Base-by-base conservation (phyloP, 2,329 filamentous ascomycete species). In the Fusarium clavum region DNA sequence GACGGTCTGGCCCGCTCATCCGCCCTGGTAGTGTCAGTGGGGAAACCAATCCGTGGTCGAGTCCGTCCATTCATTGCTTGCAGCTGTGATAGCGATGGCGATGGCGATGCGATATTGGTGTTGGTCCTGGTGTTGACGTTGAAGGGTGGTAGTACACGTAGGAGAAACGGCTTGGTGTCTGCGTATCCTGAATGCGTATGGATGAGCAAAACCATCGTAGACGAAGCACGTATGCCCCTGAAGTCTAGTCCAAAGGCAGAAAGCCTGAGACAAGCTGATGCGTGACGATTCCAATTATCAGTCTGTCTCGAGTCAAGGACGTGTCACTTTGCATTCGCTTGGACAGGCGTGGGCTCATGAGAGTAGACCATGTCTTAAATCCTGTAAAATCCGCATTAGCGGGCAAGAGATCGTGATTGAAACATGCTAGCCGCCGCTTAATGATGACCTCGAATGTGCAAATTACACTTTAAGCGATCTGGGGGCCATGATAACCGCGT, bases 1-100 rank as follows among this genome's bases (percentile, higher is more conserved):
- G 45, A 53, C 61, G 55, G 55, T 51, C 47, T 56, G 57, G 49
- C 67, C 67, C 61, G 61, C 46, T 52, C 66, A 56, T 54, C 51
- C 61, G 53, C 49, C 48, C 45, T 70, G 24, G 46, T 45, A 25
- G 38, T 44, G 27, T 16, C 59, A 44, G 46, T 43, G 44, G 22
- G 18, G 34, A 57, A 32, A 20, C 54, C 34, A 45, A 14, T 34
- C 25, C 47, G 45, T 58, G 51, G 51, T 43, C 34, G 29, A 56
- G 38, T 24, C n/a, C 22, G 27, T 25, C n/a, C 8, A 32, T 54
- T 14, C 38, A 54, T 60, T 51, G 34, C 51, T 62, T 51, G 38
- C 61, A 69, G 66, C 52, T 24, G 44, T 43, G 43, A 69, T 22
- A 53, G 43, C 51, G 25, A 57, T 48, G 38, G 30, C 53, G 38